These are phyloP conservation scores for Colletotrichum melonis DNA, from an alignment of 2,329 filamentous ascomycete species.

Conservation along the genomic window DNA sequence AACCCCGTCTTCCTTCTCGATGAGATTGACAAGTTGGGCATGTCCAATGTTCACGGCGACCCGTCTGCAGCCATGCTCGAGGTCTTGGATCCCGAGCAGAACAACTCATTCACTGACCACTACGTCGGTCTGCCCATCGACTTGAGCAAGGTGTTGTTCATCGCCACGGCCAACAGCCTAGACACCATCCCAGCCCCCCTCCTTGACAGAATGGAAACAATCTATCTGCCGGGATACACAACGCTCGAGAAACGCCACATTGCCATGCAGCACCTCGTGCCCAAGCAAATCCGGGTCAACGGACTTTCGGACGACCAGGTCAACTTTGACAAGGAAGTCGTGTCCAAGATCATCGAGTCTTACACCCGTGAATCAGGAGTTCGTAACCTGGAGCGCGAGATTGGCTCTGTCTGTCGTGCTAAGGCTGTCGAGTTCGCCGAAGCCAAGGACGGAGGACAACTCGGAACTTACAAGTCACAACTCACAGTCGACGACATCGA, in stretches of 20 bases:
- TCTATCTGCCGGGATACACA: slow-evolving; percentile 93
- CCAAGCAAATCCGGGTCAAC: slow-evolving; percentile 94
- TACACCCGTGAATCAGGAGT: slow-evolving; percentile 98
- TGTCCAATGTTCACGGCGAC: slow-evolving; percentile 92
- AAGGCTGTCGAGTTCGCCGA: slow-evolving; percentile 97
- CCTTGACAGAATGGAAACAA: slow-evolving; percentile 96
- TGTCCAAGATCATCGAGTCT: slow-evolving; percentile 94
- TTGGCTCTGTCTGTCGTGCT: slow-evolving; percentile 91
- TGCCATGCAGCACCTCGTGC: slow-evolving; percentile 90
- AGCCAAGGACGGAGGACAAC: slow-evolving; percentile 78
- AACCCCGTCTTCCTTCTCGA: slow-evolving; percentile 97
- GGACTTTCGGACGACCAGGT: slow-evolving; percentile 83
- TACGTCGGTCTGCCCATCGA: slow-evolving; percentile 97
- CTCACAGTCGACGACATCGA: slow-evolving; percentile 87
- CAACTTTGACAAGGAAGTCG: slow-evolving; percentile 80
- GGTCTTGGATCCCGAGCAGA: slow-evolving; percentile 97
- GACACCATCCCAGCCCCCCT: slow-evolving; percentile 96
- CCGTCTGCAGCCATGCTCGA: slow-evolving; percentile 98
- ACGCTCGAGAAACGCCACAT: slow-evolving; percentile 98
- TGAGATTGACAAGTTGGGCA: slow-evolving; percentile 97
- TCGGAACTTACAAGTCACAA: slow-evolving; percentile 77
- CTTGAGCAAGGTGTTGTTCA: slow-evolving; percentile 95
- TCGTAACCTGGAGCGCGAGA: slow-evolving; percentile 94
- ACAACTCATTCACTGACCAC: slow-evolving; percentile 93
- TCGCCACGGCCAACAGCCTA: slow-evolving; percentile 93